phyloP scores from a whole-genome alignment of 176 grass and related monocot genomes.

The Oryza coarctata region DNA sequence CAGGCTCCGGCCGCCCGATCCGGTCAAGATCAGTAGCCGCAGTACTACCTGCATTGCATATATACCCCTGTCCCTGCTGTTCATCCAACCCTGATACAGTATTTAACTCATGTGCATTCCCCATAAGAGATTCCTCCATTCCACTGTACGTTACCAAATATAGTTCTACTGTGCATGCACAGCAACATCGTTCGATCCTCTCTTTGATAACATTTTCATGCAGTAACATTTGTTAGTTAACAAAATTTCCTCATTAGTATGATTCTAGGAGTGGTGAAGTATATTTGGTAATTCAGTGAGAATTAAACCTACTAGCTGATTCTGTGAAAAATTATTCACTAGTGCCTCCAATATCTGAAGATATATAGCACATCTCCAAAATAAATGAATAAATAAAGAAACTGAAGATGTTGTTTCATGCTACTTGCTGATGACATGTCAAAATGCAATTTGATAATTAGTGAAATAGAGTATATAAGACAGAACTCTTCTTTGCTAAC shows the following conservation, averaged over 20 bases:
- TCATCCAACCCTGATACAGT: constrained; percentile 8
- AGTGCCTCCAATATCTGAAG: background rate
- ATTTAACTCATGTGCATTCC: constrained; percentile 46
- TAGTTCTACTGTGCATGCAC: constrained; percentile 35
- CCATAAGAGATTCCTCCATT: constrained; percentile 52
- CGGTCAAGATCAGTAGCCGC: background rate
- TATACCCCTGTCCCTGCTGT: background rate
- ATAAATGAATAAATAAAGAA: too few species aligned
- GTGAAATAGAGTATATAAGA: too few species aligned
- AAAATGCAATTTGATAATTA: background rate
- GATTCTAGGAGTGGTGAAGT: too few species aligned
- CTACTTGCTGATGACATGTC: background rate
- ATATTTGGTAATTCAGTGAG: too few species aligned
- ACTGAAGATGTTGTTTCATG: background rate
- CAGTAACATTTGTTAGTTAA: background rate
- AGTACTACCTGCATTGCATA: constrained; percentile 7
- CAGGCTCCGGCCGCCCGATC: constrained; percentile 22
- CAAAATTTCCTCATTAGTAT: background rate
- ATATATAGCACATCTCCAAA: background rate
- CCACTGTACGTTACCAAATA: constrained; percentile 49
- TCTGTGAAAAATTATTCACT: too few species aligned
- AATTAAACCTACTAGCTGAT: too few species aligned
- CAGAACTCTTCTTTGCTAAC: background rate
- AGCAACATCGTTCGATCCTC: background rate
- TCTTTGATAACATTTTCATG: background rate